phyloP scores from a whole-genome alignment of 1,284 basidiomycete genomes.

The Austroboletus novae-zelandiae region DNA sequence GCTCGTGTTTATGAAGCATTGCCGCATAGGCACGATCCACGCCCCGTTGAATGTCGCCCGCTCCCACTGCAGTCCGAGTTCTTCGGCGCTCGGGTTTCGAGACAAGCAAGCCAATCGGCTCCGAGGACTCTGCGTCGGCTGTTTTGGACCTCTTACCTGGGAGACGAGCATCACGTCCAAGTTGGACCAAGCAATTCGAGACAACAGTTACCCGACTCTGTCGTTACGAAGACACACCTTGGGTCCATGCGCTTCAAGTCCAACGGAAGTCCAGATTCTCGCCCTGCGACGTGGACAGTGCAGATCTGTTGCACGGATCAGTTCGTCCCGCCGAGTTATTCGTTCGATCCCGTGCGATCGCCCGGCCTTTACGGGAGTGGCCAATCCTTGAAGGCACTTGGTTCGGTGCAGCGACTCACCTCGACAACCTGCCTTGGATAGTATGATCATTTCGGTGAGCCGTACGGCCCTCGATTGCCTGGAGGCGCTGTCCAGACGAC shows the following conservation, averaged over 20 bases:
- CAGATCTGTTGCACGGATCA: conserved; percentile 7
- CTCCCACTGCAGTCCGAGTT: not conserved
- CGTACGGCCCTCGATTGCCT: not conserved
- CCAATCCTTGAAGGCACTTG: not conserved
- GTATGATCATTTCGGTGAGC: conserved; percentile 15
- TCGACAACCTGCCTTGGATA: not conserved
- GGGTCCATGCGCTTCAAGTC: no score
- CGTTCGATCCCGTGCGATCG: not conserved
- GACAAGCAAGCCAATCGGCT: conserved; percentile 5
- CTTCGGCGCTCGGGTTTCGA: not conserved
- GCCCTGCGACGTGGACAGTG: conserved; percentile 8
- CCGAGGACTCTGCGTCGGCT: conserved; percentile 27
- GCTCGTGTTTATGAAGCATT: conserved; percentile 20
- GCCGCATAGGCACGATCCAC: no score
- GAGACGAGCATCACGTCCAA: conserved; percentile 20
- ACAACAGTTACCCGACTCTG: no score
- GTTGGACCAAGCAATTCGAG: conserved; percentile 1
- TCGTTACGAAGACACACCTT: no score
- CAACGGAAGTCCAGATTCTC: conserved; percentile 1
- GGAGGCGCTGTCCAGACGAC: not conserved
- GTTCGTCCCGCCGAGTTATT: not conserved
- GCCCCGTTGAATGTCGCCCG: no score
- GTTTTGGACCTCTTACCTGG: conserved; percentile 33
- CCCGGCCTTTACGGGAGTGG: not conserved
- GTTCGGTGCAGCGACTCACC: not conserved